A percentile compares a stretch with the other conserved stretches of the same genome.
Evolutionary conservation across 148 eudicot genomes (phyloP).

Genomic region (Pharnaceum exiguum): DNA sequence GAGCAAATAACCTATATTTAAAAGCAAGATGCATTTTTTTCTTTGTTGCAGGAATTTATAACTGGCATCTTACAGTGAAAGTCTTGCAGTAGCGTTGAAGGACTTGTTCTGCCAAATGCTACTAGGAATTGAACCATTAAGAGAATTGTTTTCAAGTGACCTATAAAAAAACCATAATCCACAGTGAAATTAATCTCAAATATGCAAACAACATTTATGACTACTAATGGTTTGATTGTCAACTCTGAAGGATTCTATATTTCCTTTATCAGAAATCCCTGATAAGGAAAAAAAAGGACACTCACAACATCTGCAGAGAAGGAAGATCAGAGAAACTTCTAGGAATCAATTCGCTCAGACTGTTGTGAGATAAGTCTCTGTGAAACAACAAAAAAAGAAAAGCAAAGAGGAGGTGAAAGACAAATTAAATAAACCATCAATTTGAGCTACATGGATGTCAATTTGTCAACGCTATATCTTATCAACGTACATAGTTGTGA

Average conservation of each 20-base stretch:
- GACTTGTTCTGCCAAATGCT: conserved; percentile 57
- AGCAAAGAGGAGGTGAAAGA: conserved; percentile 2
- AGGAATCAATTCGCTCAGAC: conserved; percentile 71
- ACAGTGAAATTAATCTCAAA: background rate
- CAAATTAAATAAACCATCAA: background rate
- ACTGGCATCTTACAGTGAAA: conserved; percentile 51
- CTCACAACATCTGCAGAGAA: conserved; percentile 74
- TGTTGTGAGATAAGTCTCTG: conserved; percentile 67
- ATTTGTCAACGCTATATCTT: background rate
- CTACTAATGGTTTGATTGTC: background rate
- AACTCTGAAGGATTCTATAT: background rate
- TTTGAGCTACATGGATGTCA: background rate
- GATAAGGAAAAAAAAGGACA: background rate
- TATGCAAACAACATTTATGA: background rate
- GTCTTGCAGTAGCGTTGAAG: conserved; percentile 40
- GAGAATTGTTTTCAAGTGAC: conserved; percentile 49
- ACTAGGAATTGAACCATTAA: conserved; percentile 65
- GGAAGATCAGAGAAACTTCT: conserved; percentile 57
- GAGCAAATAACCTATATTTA: conserved; percentile 6
- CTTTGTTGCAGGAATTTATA: background rate
- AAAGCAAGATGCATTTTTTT: background rate
- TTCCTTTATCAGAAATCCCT: background rate
- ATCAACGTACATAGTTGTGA: conserved; percentile 76
- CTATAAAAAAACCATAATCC: conserved; percentile 30
- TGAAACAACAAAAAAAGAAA: conserved; percentile 8